Percentiles rank a stretch among this genome's conserved stretches.
phyloP scores from a whole-genome alignment of 441 rosid genomes.

The Erodium moschatum region DNA sequence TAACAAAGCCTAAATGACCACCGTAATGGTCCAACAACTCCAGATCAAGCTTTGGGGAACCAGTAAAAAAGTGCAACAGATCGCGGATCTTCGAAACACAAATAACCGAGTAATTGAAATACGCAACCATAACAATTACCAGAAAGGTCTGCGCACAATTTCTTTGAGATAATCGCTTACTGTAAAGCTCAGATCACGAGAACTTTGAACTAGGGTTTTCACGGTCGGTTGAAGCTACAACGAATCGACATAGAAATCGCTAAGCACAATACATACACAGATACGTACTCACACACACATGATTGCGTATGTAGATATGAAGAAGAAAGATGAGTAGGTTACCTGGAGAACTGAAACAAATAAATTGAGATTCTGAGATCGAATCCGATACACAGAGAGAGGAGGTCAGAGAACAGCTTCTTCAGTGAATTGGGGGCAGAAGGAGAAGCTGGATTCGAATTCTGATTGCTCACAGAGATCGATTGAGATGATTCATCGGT shows the following conservation, averaged over 20 bases:
- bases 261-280: background rate
- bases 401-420: background rate
- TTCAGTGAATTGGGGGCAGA: background rate
- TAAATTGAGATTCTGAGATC: background rate
- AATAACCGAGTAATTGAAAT: background rate
- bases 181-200: background rate
- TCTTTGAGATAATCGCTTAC: background rate
- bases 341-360: constrained; percentile 1
- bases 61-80: background rate
- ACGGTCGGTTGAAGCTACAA: background rate
- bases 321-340: background rate
- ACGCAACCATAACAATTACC: background rate
- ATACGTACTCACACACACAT: background rate
- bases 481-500: background rate
- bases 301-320: background rate
- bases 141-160: background rate
- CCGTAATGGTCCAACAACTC: background rate
- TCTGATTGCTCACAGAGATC: background rate
- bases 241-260: background rate
- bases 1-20: background rate
- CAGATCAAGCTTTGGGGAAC: background rate
- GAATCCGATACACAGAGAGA: background rate
- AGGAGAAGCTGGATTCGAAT: background rate
- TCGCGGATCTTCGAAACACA: background rate
- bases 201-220: background rate